Evolutionary conservation across 352 stramenopile species (phyloP).

Genomic region (Pythium periplocum): DNA sequence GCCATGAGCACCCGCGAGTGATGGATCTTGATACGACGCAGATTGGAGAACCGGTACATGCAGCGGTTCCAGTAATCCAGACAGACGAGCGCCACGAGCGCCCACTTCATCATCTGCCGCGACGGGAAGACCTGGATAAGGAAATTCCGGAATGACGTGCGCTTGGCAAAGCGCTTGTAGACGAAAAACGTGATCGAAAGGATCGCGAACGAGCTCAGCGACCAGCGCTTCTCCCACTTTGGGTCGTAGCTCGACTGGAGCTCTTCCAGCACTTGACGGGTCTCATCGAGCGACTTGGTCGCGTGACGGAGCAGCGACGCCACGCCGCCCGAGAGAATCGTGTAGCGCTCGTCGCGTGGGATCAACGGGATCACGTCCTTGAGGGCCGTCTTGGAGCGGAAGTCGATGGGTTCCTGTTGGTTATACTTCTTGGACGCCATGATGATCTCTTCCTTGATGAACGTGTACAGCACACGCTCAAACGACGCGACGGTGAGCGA

Average conservation of each 20-base stretch:
- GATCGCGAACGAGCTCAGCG: slow-evolving; percentile 59
- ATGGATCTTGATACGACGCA: slow-evolving; percentile 82
- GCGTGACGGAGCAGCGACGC: slow-evolving; percentile 75
- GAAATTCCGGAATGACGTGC: slow-evolving; percentile 66
- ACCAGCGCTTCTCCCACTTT: slow-evolving; percentile 82
- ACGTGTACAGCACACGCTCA: slow-evolving; percentile 81
- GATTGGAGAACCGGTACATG: slow-evolving; percentile 78
- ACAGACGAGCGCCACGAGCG: slow-evolving; percentile 36
- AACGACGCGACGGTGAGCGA: slow-evolving; percentile 83
- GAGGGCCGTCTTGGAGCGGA: slow-evolving; percentile 72
- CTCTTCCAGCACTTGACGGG: slow-evolving; percentile 66
- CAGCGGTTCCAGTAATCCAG: slow-evolving; percentile 77
- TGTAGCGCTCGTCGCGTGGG: slow-evolving; percentile 71
- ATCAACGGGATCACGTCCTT: slow-evolving; percentile 89
- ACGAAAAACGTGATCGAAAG: slow-evolving; percentile 48
- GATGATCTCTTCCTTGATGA: slow-evolving; percentile 87
- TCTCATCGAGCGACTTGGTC: slow-evolving; percentile 81
- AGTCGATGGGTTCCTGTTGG: slow-evolving; percentile 51
- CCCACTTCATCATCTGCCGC: slow-evolving; percentile 55
- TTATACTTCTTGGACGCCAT: slow-evolving; percentile 66
- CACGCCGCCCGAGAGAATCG: slow-evolving; percentile 74
- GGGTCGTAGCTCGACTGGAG: slow-evolving; percentile 82
- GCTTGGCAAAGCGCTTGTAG: slow-evolving; percentile 68
- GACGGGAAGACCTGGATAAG: slow-evolving; percentile 62
- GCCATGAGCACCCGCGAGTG: slow-evolving; percentile 82